These are phyloP conservation scores for Hydnum rufescens DNA, from an alignment of 768 basidiomycete genomes.

Conservation along the genomic window DNA sequence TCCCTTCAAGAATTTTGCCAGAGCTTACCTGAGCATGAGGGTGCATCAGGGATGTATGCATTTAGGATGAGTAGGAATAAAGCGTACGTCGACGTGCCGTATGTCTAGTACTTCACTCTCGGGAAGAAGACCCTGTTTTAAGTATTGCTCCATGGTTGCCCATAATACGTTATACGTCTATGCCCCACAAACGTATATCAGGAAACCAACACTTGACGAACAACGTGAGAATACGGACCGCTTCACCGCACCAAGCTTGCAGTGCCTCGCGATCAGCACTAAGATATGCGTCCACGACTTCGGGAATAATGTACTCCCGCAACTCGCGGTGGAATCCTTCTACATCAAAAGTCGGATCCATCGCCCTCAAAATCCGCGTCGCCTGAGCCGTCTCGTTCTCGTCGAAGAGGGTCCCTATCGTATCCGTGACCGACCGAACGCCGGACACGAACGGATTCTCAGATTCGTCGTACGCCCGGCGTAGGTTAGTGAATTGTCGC, in stretches of 20 bases:
- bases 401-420: conserved; percentile 67
- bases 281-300: conserved; percentile 91
- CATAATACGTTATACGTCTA: conserved; percentile 96
- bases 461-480: conserved; percentile 70
- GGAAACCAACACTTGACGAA: not conserved
- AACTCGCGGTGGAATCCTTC: conserved; percentile 80
- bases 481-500: conserved; percentile 34
- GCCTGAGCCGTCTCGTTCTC: conserved; percentile 99
- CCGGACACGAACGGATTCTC: conserved; percentile 76
- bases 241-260: conserved; percentile 86
- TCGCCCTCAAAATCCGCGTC: conserved; percentile 59
- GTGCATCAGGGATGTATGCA: not conserved
- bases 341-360: conserved; percentile 74
- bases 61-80: not conserved
- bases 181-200: not conserved
- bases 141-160: conserved; percentile 92
- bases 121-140: conserved; percentile 74
- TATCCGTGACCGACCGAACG: conserved; percentile 63
- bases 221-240: conserved; percentile 32
- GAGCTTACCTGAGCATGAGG: conserved; percentile 38
- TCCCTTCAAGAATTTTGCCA: conserved; percentile 65
- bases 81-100: conserved; percentile 81
- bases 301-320: conserved; percentile 92
- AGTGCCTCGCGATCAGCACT: conserved; percentile 75
- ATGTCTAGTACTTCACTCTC: conserved; percentile 94